Percentiles rank a stretch among this genome's conserved stretches.
Conservation (phyloP, 1,139 yeast species). For the Debaryomyces psychrophilus region DNA sequence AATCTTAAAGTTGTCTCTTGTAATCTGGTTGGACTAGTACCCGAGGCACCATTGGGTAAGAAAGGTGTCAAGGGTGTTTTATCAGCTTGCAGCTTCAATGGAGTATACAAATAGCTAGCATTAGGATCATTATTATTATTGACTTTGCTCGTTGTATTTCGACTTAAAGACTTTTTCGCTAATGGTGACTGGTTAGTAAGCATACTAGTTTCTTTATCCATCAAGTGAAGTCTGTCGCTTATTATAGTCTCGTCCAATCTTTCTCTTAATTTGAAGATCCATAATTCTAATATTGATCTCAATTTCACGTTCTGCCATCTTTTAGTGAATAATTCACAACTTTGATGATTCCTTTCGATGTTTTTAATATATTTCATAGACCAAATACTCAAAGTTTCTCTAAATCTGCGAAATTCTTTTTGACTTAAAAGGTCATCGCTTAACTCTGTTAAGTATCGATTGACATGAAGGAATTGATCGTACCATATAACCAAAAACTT, state of each 20-base stretch:
- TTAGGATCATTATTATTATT: constrained; percentile 12
- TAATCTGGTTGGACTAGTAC: constrained; percentile 42
- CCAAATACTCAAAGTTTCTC: constrained; percentile 40
- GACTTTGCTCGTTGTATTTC: constrained; percentile 4
- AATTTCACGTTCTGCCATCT: constrained; percentile 36
- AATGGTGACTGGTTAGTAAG: constrained; percentile 40
- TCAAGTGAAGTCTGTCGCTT: constrained; percentile 14
- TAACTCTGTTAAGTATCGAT: constrained; percentile 27
- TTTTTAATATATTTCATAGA: constrained; percentile 40
- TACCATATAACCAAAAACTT: constrained; percentile 40
- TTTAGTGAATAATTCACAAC: constrained; percentile 37
- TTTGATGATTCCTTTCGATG: constrained; percentile 38
- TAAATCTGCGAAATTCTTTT: constrained; percentile 29
- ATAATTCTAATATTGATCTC: constrained; percentile 40
- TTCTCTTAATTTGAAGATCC: constrained; percentile 32
- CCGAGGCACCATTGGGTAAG: constrained; percentile 17
- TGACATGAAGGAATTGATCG: constrained; percentile 30
- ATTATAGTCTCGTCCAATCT: constrained; percentile 2
- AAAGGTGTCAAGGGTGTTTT: constrained; percentile 27
- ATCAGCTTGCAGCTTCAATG: constrained; percentile 33
- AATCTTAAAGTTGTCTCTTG: constrained; percentile 45
- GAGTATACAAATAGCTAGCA: constrained; percentile 35
- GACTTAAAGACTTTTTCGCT: constrained; percentile 26
- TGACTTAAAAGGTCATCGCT: constrained; percentile 35
- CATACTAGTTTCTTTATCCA: constrained; percentile 26